Percentiles rank a stretch among this genome's conserved stretches.
phyloP scores from a whole-genome alignment of 805 yeast species.

The Lachancea sp. region DNA sequence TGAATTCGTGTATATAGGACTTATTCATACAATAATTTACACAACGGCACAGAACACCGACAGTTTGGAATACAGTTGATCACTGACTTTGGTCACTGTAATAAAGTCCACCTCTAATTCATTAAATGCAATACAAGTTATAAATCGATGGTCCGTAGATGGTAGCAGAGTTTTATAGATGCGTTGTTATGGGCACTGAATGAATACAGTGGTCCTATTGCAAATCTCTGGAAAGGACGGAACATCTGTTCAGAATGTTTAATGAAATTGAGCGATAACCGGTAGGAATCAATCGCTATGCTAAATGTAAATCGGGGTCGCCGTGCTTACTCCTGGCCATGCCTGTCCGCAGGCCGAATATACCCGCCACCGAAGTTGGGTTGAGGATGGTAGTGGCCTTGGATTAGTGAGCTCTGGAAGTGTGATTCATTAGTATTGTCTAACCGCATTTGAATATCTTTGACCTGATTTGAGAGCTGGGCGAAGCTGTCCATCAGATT shows the following conservation, averaged over 20 bases:
- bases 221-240: background rate
- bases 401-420: background rate
- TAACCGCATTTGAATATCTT: conserved; percentile 3
- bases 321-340: background rate
- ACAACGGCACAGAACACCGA: background rate
- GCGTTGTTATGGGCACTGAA: no score
- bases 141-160: background rate
- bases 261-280: background rate
- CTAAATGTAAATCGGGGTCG: background rate
- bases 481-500: conserved; percentile 3
- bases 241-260: background rate
- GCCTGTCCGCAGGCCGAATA: background rate
- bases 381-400: background rate
- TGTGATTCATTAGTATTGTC: background rate
- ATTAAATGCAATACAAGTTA: background rate
- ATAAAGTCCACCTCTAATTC: no score
- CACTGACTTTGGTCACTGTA: no score
- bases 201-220: no score
- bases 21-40: conserved; percentile 1
- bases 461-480: conserved; percentile 4
- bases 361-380: background rate
- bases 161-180: no score
- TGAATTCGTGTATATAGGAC: background rate
- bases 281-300: background rate
- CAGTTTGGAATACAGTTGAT: background rate